Evolutionary conservation across 768 basidiomycete species (phyloP).

Genomic region (Postia placenta): DNA sequence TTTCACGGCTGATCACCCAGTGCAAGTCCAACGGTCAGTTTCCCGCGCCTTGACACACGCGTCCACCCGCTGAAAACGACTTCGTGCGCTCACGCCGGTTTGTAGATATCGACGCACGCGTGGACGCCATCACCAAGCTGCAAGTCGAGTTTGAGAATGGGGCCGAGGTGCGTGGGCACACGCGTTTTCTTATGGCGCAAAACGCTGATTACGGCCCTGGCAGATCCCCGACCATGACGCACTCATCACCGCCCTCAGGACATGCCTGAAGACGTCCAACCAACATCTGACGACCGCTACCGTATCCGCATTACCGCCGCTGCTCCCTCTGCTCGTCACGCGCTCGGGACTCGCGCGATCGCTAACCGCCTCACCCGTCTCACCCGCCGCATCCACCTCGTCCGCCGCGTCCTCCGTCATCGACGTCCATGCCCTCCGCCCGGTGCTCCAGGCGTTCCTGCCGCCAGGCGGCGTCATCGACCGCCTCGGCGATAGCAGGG

Average conservation of each 20-base stretch:
- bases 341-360: constrained; percentile 13
- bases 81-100: constrained; percentile 1
- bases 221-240: constrained; percentile 68
- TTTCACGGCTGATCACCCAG: constrained; percentile 4
- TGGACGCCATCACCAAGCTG: constrained; percentile 75
- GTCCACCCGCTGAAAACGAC: not conserved
- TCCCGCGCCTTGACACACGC: not conserved
- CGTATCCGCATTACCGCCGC: constrained; percentile 58
- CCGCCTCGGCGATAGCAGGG: constrained; percentile 72
- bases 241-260: constrained; percentile 62
- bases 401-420: constrained; percentile 39
- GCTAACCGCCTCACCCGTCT: constrained; percentile 21
- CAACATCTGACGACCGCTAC: constrained; percentile 78
- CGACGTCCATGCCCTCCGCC: constrained; percentile 58
- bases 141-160: constrained; percentile 70
- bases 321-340: constrained; percentile 58
- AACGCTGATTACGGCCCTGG: not conserved
- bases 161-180: constrained; percentile 45
- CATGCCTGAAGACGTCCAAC: constrained; percentile 74
- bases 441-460: constrained; percentile 61
- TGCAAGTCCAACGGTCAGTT: constrained; percentile 19
- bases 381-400: constrained; percentile 41
- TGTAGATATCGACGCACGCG: constrained; percentile 73
- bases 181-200: not conserved
- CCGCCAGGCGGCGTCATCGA: constrained; percentile 76